These are phyloP conservation scores for Lentinula sp. DNA, from an alignment of 768 basidiomycete genomes.

Conservation along the genomic window DNA sequence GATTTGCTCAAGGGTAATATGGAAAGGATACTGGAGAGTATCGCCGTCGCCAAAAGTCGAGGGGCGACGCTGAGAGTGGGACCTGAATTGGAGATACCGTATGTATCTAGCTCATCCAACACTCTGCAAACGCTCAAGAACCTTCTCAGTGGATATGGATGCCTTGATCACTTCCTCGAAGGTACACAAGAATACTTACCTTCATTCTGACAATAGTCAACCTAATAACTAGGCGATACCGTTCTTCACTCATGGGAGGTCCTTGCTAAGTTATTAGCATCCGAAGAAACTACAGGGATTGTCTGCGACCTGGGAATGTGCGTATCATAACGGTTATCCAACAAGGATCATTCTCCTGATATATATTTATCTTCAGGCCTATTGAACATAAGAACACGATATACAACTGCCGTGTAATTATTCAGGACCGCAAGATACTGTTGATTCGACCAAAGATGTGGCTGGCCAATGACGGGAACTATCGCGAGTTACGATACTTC, in stretches of 20 bases:
- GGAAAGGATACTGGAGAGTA: slow-evolving; percentile 85
- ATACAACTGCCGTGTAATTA: slow-evolving; percentile 93
- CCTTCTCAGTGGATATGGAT: slow-evolving; percentile 81
- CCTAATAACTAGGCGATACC: slow-evolving; percentile 72
- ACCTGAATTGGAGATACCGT: slow-evolving; percentile 96
- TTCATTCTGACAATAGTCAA: slow-evolving; percentile 1
- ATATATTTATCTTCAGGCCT: slow-evolving; percentile 53
- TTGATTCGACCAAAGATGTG: slow-evolving; percentile 99
- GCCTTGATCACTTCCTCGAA: slow-evolving; percentile 95
- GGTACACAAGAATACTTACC: slow-evolving; percentile 35
- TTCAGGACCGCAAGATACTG: slow-evolving; percentile 79
- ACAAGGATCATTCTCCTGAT: background rate
- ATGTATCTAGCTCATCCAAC: slow-evolving; percentile 10
- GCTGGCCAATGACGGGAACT: slow-evolving; percentile 98
- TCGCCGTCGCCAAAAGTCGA: slow-evolving; percentile 77
- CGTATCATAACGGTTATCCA: slow-evolving; percentile 16
- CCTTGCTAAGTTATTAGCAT: slow-evolving; percentile 81
- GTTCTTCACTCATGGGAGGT: slow-evolving; percentile 97
- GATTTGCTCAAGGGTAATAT: slow-evolving; percentile 68
- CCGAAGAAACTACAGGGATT: slow-evolving; percentile 76
- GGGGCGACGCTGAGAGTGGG: slow-evolving; percentile 92
- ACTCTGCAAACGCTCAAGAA: background rate
- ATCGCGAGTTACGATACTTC: slow-evolving; percentile 85
- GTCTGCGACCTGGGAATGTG: slow-evolving; percentile 97
- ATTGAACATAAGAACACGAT: slow-evolving; percentile 96